Evolutionary conservation across 2,329 filamentous ascomycete species (phyloP).

Genomic region (Monosporascus sp.): DNA sequence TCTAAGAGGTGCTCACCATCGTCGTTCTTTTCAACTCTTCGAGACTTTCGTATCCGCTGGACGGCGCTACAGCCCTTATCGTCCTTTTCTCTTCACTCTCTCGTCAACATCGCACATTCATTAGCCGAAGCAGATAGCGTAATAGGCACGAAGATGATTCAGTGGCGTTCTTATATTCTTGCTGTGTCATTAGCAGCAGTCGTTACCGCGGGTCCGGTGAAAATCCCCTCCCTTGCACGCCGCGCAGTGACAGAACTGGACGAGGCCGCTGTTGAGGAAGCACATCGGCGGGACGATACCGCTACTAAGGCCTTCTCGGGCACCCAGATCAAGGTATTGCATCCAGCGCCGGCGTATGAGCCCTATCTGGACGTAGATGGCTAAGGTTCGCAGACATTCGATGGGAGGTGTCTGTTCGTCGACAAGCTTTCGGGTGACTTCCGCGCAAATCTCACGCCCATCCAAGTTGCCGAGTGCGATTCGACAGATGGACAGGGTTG

Average conservation of each 20-base stretch:
- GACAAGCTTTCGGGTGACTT: slow-evolving; percentile 40
- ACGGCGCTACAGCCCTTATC: background rate
- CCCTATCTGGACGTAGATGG: background rate
- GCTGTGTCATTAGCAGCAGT: slow-evolving; percentile 8
- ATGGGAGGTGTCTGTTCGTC: slow-evolving; percentile 37
- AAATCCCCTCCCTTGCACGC: slow-evolving; percentile 5
- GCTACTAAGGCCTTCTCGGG: slow-evolving; percentile 35
- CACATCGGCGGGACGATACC: slow-evolving; percentile 36
- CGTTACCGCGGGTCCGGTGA: slow-evolving; percentile 15
- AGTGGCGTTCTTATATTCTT: slow-evolving; percentile 6
- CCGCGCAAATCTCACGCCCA: slow-evolving; percentile 37
- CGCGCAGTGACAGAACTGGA: slow-evolving; percentile 30
- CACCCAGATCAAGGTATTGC: slow-evolving; percentile 31
- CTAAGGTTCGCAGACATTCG: slow-evolving; percentile 29
- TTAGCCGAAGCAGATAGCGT: no score
- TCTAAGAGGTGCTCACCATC: background rate
- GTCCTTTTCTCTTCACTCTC: background rate
- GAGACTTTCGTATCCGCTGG: background rate
- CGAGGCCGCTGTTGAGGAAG: slow-evolving; percentile 35
- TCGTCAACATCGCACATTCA: background rate
- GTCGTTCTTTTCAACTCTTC: background rate
- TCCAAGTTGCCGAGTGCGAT: slow-evolving; percentile 36
- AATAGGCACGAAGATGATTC: background rate
- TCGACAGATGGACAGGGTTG: slow-evolving; percentile 35
- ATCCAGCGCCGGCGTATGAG: background rate